Conservation (phyloP, 352 stramenopile species). For the Phytophthora hibernalis region DNA sequence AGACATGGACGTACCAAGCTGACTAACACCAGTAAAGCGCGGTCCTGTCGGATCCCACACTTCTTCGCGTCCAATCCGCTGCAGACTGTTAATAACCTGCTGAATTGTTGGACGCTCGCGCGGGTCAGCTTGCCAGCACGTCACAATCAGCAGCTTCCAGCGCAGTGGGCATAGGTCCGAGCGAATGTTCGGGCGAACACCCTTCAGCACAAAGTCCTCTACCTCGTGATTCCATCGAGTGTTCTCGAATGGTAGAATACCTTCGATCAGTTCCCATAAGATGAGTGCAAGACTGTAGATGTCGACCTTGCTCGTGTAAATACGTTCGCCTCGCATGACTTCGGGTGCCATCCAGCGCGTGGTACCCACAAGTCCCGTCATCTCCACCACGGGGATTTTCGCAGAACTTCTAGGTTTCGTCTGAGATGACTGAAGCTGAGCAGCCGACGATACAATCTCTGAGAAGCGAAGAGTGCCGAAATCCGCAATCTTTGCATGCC, state of each 20-base stretch:
- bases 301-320: constrained; percentile 91
- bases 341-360: constrained; percentile 92
- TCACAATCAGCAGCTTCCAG: constrained; percentile 81
- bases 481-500: constrained; percentile 92
- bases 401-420: constrained; percentile 23
- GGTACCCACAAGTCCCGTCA: constrained; percentile 89
- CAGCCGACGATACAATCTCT: constrained; percentile 82
- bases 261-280: constrained; percentile 89
- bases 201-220: constrained; percentile 80
- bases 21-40: constrained; percentile 65
- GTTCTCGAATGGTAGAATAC: constrained; percentile 81
- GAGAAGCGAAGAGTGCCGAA: constrained; percentile 89
- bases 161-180: constrained; percentile 75
- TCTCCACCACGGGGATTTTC: constrained; percentile 62
- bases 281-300: constrained; percentile 91
- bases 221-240: constrained; percentile 90
- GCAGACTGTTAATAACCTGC: constrained; percentile 84
- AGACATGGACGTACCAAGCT: constrained; percentile 55
- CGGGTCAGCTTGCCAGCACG: constrained; percentile 88
- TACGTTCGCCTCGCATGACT: constrained; percentile 86
- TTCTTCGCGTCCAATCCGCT: constrained; percentile 83
- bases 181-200: constrained; percentile 69
- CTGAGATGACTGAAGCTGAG: constrained; percentile 54
- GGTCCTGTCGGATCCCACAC: constrained; percentile 68
- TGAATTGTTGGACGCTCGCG: constrained; percentile 84